Evolutionary conservation across 495 filamentous ascomycete genomes (phyloP).

Genomic region (Hyaloscypha bicolor): DNA sequence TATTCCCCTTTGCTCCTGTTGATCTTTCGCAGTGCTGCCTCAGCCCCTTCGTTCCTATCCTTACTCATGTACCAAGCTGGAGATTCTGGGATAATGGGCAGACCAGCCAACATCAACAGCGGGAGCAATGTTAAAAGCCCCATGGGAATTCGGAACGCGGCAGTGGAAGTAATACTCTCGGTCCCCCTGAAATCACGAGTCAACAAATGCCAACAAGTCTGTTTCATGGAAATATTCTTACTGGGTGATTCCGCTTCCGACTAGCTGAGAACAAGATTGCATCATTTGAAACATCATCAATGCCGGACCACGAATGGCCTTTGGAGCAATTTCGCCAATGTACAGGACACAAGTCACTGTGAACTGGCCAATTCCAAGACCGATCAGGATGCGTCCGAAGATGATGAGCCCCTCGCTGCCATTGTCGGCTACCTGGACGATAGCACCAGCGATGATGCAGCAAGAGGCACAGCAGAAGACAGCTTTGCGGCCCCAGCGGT

Average conservation of each 20-base stretch:
- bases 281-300: conserved; percentile 44
- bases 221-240: conserved; percentile 14
- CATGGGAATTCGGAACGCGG: conserved; percentile 40
- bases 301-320: conserved; percentile 39
- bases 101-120: conserved; percentile 34
- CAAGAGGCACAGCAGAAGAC: conserved; percentile 31
- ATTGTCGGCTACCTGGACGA: conserved; percentile 25
- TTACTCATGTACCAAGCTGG: conserved; percentile 40
- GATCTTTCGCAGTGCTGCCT: conserved; percentile 37
- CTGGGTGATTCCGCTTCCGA: conserved; percentile 37
- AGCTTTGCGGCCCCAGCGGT: conserved; percentile 30
- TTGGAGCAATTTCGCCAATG: conserved; percentile 41
- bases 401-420: conserved; percentile 17
- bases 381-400: conserved; percentile 31
- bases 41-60: conserved; percentile 31
- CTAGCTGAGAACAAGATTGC: conserved; percentile 40
- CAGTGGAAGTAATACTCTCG: too few species aligned
- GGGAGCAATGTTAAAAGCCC: conserved; percentile 39
- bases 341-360: conserved; percentile 31
- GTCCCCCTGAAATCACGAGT: too few species aligned
- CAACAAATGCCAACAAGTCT: too few species aligned
- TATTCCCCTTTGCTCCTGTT: conserved; percentile 32
- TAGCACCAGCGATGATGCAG: conserved; percentile 27
- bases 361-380: conserved; percentile 33
- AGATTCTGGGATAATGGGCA: conserved; percentile 41